phyloP scores from a whole-genome alignment of 345 rosid species.

The Anacardium occidentale region DNA sequence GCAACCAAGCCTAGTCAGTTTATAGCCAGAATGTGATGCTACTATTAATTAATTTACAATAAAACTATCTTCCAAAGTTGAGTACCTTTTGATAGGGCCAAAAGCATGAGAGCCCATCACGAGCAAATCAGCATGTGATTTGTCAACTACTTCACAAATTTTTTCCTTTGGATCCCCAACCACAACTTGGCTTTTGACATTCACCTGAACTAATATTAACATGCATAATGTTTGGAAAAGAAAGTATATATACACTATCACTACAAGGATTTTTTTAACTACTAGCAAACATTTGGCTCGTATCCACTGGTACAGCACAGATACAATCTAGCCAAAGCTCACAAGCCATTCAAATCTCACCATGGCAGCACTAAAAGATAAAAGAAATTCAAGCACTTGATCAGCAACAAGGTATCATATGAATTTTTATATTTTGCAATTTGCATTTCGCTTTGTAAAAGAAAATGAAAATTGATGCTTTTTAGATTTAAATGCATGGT shows the following conservation, averaged over 20 bases:
- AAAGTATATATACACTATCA: background rate
- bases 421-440: background rate
- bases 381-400: background rate
- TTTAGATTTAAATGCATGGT: too few species aligned
- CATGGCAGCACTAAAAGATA: background rate
- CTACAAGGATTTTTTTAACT: background rate
- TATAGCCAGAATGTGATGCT: background rate
- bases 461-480: too few species aligned
- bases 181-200: conserved; percentile 65
- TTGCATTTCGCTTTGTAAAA: background rate
- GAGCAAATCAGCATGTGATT: conserved; percentile 62
- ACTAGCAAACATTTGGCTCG: background rate
- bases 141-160: conserved; percentile 70
- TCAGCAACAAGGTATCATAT: background rate
- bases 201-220: conserved; percentile 36
- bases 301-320: background rate
- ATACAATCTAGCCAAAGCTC: background rate
- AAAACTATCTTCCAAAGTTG: background rate
- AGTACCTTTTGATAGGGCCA: conserved; percentile 82
- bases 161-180: conserved; percentile 85
- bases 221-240: background rate
- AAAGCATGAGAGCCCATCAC: conserved; percentile 79
- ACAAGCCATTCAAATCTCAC: background rate
- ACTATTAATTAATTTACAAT: conserved; percentile 5
- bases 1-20: background rate